Base-by-base conservation (phyloP, 169 alveolate species). In the Cryptosporidium andersoni region DNA sequence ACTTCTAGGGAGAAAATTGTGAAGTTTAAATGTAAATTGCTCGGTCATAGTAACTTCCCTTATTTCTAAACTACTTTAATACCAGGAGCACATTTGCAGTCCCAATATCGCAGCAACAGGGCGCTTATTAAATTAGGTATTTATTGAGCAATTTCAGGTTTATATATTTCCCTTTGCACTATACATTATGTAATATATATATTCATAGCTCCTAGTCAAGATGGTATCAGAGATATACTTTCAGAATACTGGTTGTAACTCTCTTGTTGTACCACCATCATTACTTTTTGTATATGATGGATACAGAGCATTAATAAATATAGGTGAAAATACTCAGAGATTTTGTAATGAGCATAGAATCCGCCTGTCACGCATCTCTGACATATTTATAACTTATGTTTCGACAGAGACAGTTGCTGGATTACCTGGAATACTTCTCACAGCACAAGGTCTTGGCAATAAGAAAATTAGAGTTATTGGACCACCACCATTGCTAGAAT, bases 321-420 rank as follows among this genome's bases (percentile, higher is more conserved):
- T 90, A 51, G 96, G 96, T 7, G 96, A 93, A 64, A 92, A 92
- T 82, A 74, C 80, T 34, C 96, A 93, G 81, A 80, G 96, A 91
- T 91, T 45, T 66, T 88, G 94, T 65, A 65, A 90, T 65, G 94
- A 90, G 56, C 93, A 92, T 67, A 91, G 81, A 82, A 88, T 93
- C 51, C 91, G 89, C n/a, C 60, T 93, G 9, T 90, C 89, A 12
- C 89, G 88, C 62, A 80, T 90, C 4, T 64, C 88, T 37, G 81
- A 81, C 82, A 89, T 93, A 56, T 81, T 89, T 62, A 55, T 93
- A 55, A 93, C 96, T 4, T 74, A 82, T n/a, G 64, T 91, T 7
- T 88, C 89, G 14, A 88, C 92, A 6, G 80, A 82, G 42, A 81
- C 94, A 2, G 65, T 91, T 11, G 94, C 91, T 11, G 96, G 96